Conservation (phyloP, 768 basidiomycete species). For the Kwoniella sp. region DNA sequence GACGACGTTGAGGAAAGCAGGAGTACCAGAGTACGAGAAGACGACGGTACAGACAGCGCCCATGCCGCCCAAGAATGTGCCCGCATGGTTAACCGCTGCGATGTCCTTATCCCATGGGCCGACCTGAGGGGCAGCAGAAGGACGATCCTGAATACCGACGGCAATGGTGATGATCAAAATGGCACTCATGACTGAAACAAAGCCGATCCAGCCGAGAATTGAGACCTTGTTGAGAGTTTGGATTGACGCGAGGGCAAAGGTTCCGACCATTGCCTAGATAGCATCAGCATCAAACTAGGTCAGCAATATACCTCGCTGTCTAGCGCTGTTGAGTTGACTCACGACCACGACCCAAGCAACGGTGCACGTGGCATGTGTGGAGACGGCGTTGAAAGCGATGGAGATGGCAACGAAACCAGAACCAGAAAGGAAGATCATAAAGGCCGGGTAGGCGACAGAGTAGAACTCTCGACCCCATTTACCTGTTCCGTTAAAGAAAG, state of each 20-base stretch:
- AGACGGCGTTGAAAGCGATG: slow-evolving; percentile 44
- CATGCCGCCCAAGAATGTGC: slow-evolving; percentile 39
- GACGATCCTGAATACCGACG: slow-evolving; percentile 37
- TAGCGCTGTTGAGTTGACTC: too few relatives aligned
- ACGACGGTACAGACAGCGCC: slow-evolving; percentile 34
- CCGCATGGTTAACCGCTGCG: slow-evolving; percentile 26
- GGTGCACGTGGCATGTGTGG: slow-evolving; percentile 43
- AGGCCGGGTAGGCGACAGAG: slow-evolving; percentile 40
- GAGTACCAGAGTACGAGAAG: slow-evolving; percentile 37
- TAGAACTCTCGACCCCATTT: slow-evolving; percentile 37
- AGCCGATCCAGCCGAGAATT: slow-evolving; percentile 22
- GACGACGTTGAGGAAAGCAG: slow-evolving; percentile 34
- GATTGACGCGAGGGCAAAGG: slow-evolving; percentile 31
- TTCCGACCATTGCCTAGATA: slow-evolving; percentile 22
- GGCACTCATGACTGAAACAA: slow-evolving; percentile 19
- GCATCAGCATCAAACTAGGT: background rate
- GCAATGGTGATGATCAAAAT: slow-evolving; percentile 24
- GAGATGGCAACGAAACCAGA: slow-evolving; percentile 40
- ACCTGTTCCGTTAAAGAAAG: background rate
- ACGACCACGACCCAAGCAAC: slow-evolving; percentile 39
- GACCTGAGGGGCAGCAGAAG: slow-evolving; percentile 31
- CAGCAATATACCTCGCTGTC: too few relatives aligned
- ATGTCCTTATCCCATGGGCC: slow-evolving; percentile 36
- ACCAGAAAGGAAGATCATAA: slow-evolving; percentile 41
- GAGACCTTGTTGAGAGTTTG: slow-evolving; percentile 34